A percentile compares a stretch with the other conserved stretches of the same genome.
phyloP scores from a whole-genome alignment of 108 stramenopile genomes.

The Chaetoceros muelleri region DNA sequence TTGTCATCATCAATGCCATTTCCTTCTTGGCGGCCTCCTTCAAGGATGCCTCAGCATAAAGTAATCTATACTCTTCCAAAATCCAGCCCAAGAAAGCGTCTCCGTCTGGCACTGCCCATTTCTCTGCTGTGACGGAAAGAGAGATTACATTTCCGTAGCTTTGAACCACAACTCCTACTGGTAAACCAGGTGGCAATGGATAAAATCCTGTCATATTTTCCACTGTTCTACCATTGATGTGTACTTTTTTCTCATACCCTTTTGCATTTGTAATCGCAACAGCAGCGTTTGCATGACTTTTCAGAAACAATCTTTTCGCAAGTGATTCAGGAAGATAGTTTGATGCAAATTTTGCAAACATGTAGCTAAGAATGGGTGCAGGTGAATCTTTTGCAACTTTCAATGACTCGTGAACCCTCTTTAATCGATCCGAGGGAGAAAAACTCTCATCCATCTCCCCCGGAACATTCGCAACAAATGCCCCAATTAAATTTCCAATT shows the following conservation, averaged over 20 bases:
- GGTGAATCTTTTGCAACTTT: constrained; percentile 46
- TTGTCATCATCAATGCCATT: too few relatives aligned
- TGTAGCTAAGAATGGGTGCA: constrained; percentile 44
- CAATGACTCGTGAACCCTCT: constrained; percentile 40
- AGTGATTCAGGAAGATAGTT: constrained; percentile 24
- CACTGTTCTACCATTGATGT: constrained; percentile 53
- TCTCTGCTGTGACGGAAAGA: constrained; percentile 63
- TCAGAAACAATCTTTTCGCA: constrained; percentile 33
- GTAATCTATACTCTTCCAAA: constrained; percentile 54
- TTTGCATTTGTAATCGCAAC: constrained; percentile 67
- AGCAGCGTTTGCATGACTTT: constrained; percentile 55
- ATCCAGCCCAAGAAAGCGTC: constrained; percentile 69
- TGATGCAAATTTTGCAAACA: constrained; percentile 32
- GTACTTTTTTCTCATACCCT: constrained; percentile 44
- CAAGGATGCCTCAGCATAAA: constrained; percentile 24
- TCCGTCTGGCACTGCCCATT: constrained; percentile 76
- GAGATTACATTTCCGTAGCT: constrained; percentile 48
- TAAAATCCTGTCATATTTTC: constrained; percentile 64
- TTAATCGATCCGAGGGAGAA: constrained; percentile 35
- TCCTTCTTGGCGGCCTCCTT: too few relatives aligned
- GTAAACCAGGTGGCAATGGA: constrained; percentile 75
- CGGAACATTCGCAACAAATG: constrained; percentile 55
- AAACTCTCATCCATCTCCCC: constrained; percentile 29
- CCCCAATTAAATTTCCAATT: constrained; percentile 81
- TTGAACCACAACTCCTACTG: constrained; percentile 62